Conservation (phyloP, 2,329 filamentous ascomycete species). For the Pseudopyrenochaeta lycopersici region DNA sequence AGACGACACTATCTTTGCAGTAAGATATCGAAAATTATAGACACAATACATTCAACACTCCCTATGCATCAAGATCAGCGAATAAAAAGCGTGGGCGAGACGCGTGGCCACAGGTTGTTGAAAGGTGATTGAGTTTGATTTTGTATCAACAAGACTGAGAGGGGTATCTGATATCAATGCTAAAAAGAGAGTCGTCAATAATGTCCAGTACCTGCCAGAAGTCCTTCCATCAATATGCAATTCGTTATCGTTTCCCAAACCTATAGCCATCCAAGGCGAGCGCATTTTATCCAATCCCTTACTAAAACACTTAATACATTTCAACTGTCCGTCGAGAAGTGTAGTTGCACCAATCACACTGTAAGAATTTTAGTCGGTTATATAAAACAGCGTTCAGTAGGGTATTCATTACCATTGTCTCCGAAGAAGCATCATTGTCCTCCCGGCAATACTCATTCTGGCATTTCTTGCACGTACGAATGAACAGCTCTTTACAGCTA, state of each 20-base stretch:
- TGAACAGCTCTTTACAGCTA: constrained; percentile 75
- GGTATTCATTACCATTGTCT: constrained; percentile 57
- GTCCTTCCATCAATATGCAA: not conserved
- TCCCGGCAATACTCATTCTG: constrained; percentile 82
- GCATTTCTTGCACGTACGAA: constrained; percentile 76
- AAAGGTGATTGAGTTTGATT: not conserved
- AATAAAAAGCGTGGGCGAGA: not conserved
- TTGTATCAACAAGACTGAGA: constrained; percentile 10
- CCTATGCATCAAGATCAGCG: not conserved
- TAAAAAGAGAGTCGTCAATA: constrained; percentile 17
- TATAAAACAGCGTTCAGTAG: too few relatives aligned
- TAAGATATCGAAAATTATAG: too few relatives aligned
- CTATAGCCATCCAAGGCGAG: not conserved
- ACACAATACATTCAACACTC: too few relatives aligned
- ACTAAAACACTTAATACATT: constrained; percentile 36
- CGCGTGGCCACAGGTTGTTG: not conserved
- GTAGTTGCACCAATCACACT: constrained; percentile 53
- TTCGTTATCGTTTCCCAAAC: not conserved
- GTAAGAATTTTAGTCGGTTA: constrained; percentile 7
- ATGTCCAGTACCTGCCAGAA: not conserved
- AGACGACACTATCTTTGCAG: too few relatives aligned
- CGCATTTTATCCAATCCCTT: not conserved
- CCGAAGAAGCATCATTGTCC: constrained; percentile 82
- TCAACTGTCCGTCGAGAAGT: constrained; percentile 45
- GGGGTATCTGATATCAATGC: constrained; percentile 26